Conservation (phyloP, 169 alveolate species). For the Fabrea salina region DNA sequence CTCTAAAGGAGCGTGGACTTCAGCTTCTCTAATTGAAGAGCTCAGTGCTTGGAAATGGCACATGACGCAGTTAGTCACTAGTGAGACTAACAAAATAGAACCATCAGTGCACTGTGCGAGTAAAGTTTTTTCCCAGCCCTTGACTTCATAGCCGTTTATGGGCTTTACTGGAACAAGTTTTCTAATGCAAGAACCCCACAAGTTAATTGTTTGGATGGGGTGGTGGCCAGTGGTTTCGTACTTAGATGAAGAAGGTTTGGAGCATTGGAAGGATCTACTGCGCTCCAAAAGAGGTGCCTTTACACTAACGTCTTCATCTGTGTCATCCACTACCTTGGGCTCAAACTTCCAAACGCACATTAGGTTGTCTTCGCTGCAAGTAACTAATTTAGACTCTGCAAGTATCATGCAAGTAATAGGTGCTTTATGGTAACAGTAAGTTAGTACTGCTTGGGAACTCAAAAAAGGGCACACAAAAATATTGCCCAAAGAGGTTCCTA, state of each 20-base stretch:
- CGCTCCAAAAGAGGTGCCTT: neutral
- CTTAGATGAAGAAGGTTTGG: neutral
- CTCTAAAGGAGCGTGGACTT: neutral
- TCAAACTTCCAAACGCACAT: constrained; percentile 25
- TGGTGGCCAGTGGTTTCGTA: neutral
- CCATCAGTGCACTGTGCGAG: constrained; percentile 7
- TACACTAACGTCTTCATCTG: neutral
- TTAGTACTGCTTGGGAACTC: neutral
- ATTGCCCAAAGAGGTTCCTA: constrained; percentile 26
- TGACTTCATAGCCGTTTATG: neutral
- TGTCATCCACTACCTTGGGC: neutral
- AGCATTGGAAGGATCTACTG: neutral
- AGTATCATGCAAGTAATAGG: constrained; percentile 14
- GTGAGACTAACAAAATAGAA: neutral
- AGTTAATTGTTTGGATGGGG: neutral
- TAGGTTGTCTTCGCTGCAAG: neutral
- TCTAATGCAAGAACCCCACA: neutral
- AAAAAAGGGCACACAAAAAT: constrained; percentile 13
- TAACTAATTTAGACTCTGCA: neutral
- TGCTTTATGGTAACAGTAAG: neutral
- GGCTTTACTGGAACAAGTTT: neutral
- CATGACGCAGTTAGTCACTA: neutral
- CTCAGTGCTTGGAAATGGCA: neutral
- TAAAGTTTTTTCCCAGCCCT: neutral
- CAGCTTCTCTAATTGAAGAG: constrained; percentile 4